These are phyloP conservation scores for Lactarius sanguifluus DNA, from an alignment of 768 basidiomycete genomes.

Conservation along the genomic window DNA sequence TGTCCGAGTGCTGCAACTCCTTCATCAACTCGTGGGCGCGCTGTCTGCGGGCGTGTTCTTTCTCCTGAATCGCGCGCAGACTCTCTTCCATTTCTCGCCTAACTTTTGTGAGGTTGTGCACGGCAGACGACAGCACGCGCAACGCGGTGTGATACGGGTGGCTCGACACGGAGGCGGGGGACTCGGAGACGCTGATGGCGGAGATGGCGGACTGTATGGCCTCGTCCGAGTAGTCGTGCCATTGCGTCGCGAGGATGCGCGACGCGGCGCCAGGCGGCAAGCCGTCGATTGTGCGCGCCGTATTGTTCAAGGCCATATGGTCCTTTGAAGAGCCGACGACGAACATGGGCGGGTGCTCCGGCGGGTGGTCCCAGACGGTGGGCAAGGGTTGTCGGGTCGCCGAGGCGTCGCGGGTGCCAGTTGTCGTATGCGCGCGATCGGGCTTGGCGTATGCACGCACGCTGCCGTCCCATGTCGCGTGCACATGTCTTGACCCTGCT, in stretches of 20 bases:
- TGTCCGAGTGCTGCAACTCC: constrained; percentile 59
- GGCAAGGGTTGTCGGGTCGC: constrained; percentile 39
- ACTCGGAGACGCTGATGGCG: constrained; percentile 44
- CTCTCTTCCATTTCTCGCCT: constrained; percentile 65
- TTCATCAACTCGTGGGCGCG: constrained; percentile 56
- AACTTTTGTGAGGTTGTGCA: constrained; percentile 55
- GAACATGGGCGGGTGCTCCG: constrained; percentile 18
- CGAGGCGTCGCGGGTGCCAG: constrained; percentile 35
- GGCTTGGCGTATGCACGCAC: constrained; percentile 55
- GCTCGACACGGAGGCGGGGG: constrained; percentile 45
- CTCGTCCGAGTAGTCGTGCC: constrained; percentile 79
- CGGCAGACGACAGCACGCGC: constrained; percentile 66
- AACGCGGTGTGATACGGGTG: constrained; percentile 69
- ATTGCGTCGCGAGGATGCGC: constrained; percentile 63
- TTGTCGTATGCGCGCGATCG: constrained; percentile 33
- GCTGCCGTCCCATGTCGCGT: constrained; percentile 51
- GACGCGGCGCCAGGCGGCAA: constrained; percentile 34
- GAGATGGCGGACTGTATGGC: constrained; percentile 66
- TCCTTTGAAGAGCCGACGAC: constrained; percentile 30
- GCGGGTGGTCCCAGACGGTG: constrained; percentile 43
- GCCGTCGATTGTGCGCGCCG: constrained; percentile 17
- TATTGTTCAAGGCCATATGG: constrained; percentile 1
- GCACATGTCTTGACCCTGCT: constrained; percentile 32
- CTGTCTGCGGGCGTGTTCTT: constrained; percentile 50
- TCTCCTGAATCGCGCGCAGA: constrained; percentile 53